Evolutionary conservation across 805 yeast genomes (phyloP), one percentile per base, ranked within the genome.

Genomic region (Kodamaea neixiangensis): DNA sequence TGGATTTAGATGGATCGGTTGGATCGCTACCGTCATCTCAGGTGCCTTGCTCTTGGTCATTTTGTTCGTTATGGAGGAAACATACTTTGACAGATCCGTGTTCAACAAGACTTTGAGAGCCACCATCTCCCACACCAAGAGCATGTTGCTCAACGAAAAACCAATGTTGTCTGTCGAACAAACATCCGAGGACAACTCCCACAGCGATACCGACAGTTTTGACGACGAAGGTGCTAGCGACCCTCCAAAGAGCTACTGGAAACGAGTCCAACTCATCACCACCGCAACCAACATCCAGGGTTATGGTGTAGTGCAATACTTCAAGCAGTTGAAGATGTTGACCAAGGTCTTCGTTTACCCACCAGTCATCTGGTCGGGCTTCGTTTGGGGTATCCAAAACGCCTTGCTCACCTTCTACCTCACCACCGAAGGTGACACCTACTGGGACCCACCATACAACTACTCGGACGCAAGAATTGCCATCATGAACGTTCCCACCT

Each of bases 311-410:
- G 81, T 78, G 60, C 92, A 87, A 62, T 87, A 87, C 62, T 57
- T 79, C 56, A 64, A 72, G 50, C 79, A 85, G 46, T 67, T 87
- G 22, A 50, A 66, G 13, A 60, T 76, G 53, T 79, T 80, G 64
- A 65, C 82, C 54, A 75, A 81, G 56, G 85, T 83, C 62, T 81
- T 83, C 56, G 71, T 73, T 56, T 82, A 82, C 61, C 89, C 89
- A 2, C 86, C 88, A 1, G 85, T 82, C 11, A 68, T 85, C 58
- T 69, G 81, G 19, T 81, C 87, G 1, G 89, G 89, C 46, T 53
- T 84, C n/a, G 81, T 86, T 55, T 87, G 93, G 93, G 93, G 93
- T 42, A 73, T 83, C 51, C 93, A 87, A 64, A 90, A 86, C 62
- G 87, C 90, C 0, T 83, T 86, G 61, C 74, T 87, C 55, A 81